Conservation (phyloP, 1,284 basidiomycete species). For the Ustilago xerochloae region DNA sequence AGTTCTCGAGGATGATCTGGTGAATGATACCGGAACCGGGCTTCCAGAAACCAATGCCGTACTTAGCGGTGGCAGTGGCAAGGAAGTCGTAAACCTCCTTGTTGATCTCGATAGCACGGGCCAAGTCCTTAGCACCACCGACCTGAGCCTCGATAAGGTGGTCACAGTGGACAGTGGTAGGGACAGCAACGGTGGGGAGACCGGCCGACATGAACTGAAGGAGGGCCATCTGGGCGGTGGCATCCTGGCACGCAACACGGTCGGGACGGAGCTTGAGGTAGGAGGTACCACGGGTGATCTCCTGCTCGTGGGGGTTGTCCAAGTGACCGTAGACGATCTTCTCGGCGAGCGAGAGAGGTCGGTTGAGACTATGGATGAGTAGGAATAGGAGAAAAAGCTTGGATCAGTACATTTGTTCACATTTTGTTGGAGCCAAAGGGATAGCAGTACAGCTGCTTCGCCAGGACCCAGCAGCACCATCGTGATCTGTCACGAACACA, state of each 20-base stretch:
- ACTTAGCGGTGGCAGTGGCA: slow-evolving; percentile 96
- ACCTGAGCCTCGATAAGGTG: slow-evolving; percentile 98
- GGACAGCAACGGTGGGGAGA: slow-evolving; percentile 85
- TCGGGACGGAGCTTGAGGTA: slow-evolving; percentile 68
- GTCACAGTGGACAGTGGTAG: slow-evolving; percentile 92
- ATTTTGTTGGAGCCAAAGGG: background rate
- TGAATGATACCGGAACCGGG: slow-evolving; percentile 89
- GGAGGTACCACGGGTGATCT: slow-evolving; percentile 64
- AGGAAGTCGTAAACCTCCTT: slow-evolving; percentile 99
- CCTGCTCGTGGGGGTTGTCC: slow-evolving; percentile 67
- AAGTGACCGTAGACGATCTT: slow-evolving; percentile 69
- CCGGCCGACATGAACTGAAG: slow-evolving; percentile 99
- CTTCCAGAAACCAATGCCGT: slow-evolving; percentile 99
- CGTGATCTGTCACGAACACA: too few relatives aligned
- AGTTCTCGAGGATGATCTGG: slow-evolving; percentile 88
- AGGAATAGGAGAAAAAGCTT: background rate
- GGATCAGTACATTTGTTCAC: slow-evolving; percentile 11
- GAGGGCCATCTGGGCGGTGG: slow-evolving; percentile 99
- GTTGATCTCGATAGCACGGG: slow-evolving; percentile 91
- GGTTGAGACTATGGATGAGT: slow-evolving; percentile 61
- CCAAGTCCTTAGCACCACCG: slow-evolving; percentile 92
- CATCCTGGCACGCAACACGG: slow-evolving; percentile 99
- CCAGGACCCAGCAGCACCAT: too few relatives aligned
- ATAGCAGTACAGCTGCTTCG: background rate
- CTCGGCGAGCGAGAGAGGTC: slow-evolving; percentile 65